Evolutionary conservation across 129 eudicot species (phyloP).

Genomic region (Heracleum sosnowskyi): DNA sequence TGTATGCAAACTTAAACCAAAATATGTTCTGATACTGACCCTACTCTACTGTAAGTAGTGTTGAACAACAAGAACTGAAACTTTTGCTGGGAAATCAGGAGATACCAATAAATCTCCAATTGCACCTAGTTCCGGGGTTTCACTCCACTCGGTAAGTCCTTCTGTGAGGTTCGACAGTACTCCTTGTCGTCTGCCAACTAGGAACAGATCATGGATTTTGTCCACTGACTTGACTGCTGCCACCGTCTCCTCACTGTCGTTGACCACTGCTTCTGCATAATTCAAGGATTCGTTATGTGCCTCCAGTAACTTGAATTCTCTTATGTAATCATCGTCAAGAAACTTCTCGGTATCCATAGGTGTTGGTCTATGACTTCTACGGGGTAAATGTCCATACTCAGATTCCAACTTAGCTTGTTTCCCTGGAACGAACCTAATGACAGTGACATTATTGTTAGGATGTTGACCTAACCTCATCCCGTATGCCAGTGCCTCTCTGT

Average conservation of each 20-base stretch:
- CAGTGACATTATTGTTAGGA: not conserved
- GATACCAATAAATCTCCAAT: conserved; percentile 23
- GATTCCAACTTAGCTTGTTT: not conserved
- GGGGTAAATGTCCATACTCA: not conserved
- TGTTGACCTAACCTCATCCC: conserved; percentile 15
- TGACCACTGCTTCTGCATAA: conserved; percentile 2
- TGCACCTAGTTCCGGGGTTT: conserved; percentile 21
- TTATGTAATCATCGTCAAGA: conserved; percentile 11
- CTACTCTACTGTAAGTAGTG: conserved; percentile 13
- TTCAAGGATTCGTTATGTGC: not conserved
- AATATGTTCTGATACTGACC: not conserved
- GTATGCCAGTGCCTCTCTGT: conserved; percentile 15
- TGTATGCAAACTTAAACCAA: too few species aligned
- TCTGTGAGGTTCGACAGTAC: conserved; percentile 6
- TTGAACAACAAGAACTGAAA: conserved; percentile 22
- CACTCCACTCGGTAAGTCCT: conserved; percentile 20
- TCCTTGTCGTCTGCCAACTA: conserved; percentile 18
- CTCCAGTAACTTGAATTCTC: not conserved
- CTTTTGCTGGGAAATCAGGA: conserved; percentile 12
- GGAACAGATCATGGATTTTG: conserved; percentile 6
- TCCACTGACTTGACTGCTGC: conserved; percentile 14
- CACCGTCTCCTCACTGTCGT: conserved; percentile 14
- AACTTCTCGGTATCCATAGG: not conserved
- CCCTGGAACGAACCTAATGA: conserved; percentile 11
- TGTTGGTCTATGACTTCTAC: not conserved